Evolutionary conservation across 805 yeast genomes (phyloP), one percentile per base, ranked within the genome.

Genomic region (Barnettozyma pratensis): DNA sequence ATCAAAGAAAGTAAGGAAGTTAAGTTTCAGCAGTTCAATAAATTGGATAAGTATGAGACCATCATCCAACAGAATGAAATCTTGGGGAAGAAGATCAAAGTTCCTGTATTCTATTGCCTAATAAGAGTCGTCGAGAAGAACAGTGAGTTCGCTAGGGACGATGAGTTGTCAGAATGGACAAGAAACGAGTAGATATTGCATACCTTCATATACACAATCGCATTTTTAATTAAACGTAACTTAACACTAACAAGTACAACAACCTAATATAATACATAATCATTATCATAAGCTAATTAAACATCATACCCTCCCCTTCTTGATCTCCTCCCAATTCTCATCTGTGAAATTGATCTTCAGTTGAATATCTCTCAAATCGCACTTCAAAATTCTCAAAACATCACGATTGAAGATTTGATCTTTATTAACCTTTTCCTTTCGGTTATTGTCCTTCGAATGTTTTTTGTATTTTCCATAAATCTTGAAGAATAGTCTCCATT

Each of bases 321-420:
- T 34, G 19, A 37, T 46, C 8, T 44, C 47, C 8, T 51, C 44
- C n/a, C 42, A 42, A 40, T 40, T 45, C 11, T 48, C 47, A 28
- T 50, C 44, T 14, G 49, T 52, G 32, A 60, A 60, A 5, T 46
- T 46, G 7, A 60, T 53, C 45, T 56, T 58, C 10, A 53, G 32
- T 38, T 54, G 35, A 2, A 60, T 51, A 37, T 59, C 63, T 6
- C 51, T 39, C 12, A 46, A 39, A 49, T 60, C 62, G 45, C 63
- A 58, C 6, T 38, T 42, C 9, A 60, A 35, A 29, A 40, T 54
- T 9, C 42, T 32, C 41, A 59, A 38, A 12, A 44, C 35, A 1
- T 42, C 44, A 8, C 46, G 32, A 2, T 46, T 53, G 48, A 60
- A 60, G 1, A 53, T 10, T 19, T 48, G 43, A 41, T 59, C 58